Conservation (phyloP, 2,329 filamentous ascomycete genomes). For the Xylariaceae sp. region DNA sequence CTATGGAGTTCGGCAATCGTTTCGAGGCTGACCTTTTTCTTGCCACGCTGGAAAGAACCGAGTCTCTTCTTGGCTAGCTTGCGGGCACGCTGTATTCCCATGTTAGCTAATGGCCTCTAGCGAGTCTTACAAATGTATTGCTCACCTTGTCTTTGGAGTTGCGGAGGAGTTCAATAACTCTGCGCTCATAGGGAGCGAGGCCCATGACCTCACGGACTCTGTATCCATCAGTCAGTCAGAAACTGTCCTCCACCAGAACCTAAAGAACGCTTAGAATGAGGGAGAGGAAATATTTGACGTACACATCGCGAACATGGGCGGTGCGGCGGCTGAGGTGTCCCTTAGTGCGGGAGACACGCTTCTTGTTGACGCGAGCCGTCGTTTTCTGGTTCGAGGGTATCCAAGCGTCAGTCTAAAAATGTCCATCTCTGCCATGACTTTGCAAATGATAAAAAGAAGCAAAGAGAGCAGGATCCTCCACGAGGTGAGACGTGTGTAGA, state of each 20-base stretch:
- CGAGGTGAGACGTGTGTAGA: slow-evolving; percentile 68
- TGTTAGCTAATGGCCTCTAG: neutral
- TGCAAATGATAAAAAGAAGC: slow-evolving; percentile 40
- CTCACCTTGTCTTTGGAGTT: slow-evolving; percentile 93
- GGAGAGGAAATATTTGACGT: slow-evolving; percentile 1
- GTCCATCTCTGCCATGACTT: slow-evolving; percentile 59
- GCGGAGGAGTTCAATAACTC: slow-evolving; percentile 97
- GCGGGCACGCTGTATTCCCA: slow-evolving; percentile 70
- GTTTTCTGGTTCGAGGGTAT: slow-evolving; percentile 69
- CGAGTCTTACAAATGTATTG: neutral
- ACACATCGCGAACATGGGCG: slow-evolving; percentile 91
- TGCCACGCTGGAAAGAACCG: slow-evolving; percentile 97
- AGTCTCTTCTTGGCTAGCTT: slow-evolving; percentile 99
- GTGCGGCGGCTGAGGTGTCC: slow-evolving; percentile 97
- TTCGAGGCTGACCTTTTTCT: slow-evolving; percentile 80
- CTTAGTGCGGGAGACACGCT: slow-evolving; percentile 85
- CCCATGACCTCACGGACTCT: slow-evolving; percentile 94
- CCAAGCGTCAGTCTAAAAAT: slow-evolving; percentile 56
- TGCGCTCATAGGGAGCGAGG: slow-evolving; percentile 95
- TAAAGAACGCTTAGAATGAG: neutral
- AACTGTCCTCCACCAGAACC: neutral
- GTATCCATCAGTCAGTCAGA: slow-evolving; percentile 8
- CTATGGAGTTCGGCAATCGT: neutral
- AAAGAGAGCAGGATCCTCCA: slow-evolving; percentile 71
- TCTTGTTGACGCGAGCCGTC: slow-evolving; percentile 78